Base-by-base conservation (phyloP, 306 rosid genomes). In the Cucurbita moschata region DNA sequence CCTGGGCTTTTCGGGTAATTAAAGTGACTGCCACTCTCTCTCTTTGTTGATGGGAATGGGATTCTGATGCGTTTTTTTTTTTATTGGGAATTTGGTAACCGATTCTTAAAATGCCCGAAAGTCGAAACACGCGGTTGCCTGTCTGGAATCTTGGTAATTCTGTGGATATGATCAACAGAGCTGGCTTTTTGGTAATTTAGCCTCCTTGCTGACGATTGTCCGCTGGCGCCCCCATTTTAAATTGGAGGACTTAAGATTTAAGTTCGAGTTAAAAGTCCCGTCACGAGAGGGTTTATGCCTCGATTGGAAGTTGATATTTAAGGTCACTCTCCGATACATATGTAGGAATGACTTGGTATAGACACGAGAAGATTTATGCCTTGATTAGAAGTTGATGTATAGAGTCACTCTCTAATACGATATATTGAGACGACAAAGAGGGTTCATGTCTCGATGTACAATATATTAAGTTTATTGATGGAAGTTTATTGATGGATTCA, bases 1-100 rank as follows among this genome's bases (percentile, higher is more conserved):
- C 96, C 87, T 87, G 19, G 78, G 77, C 79, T 82, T 79, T 80
- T 43, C 8, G 9, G 13, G 66, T 81, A 77, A 78, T 85, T 79
- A 73, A 74, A 70, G 74, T 42, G 38, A 0, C 7, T 71, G 74
- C 83, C 90, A 82, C 51, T 5, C 3, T 8, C 3, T 8, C 75
- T 75, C 16, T 50, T 81, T 79, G 75, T 66, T 40, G 75, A 65
- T 46, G 18, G 51, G 71, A 68, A 46, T 68, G 73, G 73, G 57
- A 78, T 78, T 77, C 47, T 37, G 60, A 75, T 59, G 51, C 40
- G 44, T 64, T 55, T 58, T 66, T 63, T 63, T 19, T 69, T 38
- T 70, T 53, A 71, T 64, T 80, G 55, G 15, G 35, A 73, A 58
- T 76, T 75, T 71, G 42, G 72, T 77, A 72, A 75, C 10, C 26